These are phyloP conservation scores for Xerocomellus amylosporus DNA, from an alignment of 768 basidiomycete species.

Conservation along the genomic window DNA sequence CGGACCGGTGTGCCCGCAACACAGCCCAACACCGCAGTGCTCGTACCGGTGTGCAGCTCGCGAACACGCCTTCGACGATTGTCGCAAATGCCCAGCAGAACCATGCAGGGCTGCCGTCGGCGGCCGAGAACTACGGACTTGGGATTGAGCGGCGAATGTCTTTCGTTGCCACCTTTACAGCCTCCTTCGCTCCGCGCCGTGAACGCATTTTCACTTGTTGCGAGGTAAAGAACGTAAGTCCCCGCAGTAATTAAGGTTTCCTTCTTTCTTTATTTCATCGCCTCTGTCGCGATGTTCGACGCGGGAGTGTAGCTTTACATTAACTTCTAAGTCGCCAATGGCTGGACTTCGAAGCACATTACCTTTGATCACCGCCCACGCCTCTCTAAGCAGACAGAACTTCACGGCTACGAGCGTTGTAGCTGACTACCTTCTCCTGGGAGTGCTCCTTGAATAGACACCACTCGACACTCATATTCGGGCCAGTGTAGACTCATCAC, in stretches of 20 bases:
- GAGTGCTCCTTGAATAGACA: neutral
- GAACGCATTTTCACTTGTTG: constrained; percentile 14
- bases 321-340: neutral
- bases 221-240: constrained; percentile 27
- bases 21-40: neutral
- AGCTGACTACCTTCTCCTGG: neutral
- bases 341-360: constrained; percentile 3
- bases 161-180: constrained; percentile 11
- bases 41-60: neutral
- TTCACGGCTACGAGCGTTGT: neutral
- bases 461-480: neutral
- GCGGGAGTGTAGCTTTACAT: neutral
- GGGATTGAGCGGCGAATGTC: constrained; percentile 24
- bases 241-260: constrained; percentile 8
- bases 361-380: constrained; percentile 12
- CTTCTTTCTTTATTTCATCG: constrained; percentile 15
- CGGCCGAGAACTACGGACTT: constrained; percentile 24
- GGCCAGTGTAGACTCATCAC: neutral
- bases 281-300: constrained; percentile 1
- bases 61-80: neutral
- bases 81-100: neutral
- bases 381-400: neutral
- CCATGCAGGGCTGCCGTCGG: neutral
- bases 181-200: constrained; percentile 22
- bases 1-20: too few relatives aligned